Base-by-base conservation (phyloP, 2,329 filamentous ascomycete genomes). In the Pseudogymnoascus sp. region DNA sequence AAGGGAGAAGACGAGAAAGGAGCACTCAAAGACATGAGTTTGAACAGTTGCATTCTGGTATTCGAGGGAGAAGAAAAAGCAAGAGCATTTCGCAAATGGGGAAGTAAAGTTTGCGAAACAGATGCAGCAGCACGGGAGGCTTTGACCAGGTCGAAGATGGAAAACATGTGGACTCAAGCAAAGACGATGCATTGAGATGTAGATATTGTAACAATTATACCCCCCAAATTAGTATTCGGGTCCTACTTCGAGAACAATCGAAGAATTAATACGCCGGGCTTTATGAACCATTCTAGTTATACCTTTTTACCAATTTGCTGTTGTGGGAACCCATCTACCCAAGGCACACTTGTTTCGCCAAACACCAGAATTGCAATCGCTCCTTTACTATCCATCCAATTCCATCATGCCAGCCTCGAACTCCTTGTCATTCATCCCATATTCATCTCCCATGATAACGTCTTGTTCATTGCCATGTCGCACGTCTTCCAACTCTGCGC, bases 151-250 rank as follows among this genome's bases (percentile, higher is more conserved):
- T 85, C 86, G 5, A 97, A 96, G 79, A 89, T 97, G 82, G 93
- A 97, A 69, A 96, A 88, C 69, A 93, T 99, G 70, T 99, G 94
- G 94, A 88, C 88, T 8, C 76, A 94, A 67, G 93, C 92, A 0
- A 96, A 95, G 79, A 90, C 73, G 14, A 69, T 72, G 67, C 68
- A 8, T 54, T 54, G 47, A 54, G 28, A 54, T 54, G 47, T 54
- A 54, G 47, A 54, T 54, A 54, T 33, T 54, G 47, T 54, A 54
- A 54, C 28, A 54, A 16, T 54, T 54, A 54, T 54, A 54, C 47
- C 47, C 47, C 28, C 16, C 14, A 54, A 33, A 33, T 33, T 54
- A 54, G 25, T 54, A 18, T 54, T 54, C 47, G 28, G 16, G 47
- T 54, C 28, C 28, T 50, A 50, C 25, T 54, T 33, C 28, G 47